Conservation (phyloP, 108 stramenopile species). For the Schizochytrium sp. region DNA sequence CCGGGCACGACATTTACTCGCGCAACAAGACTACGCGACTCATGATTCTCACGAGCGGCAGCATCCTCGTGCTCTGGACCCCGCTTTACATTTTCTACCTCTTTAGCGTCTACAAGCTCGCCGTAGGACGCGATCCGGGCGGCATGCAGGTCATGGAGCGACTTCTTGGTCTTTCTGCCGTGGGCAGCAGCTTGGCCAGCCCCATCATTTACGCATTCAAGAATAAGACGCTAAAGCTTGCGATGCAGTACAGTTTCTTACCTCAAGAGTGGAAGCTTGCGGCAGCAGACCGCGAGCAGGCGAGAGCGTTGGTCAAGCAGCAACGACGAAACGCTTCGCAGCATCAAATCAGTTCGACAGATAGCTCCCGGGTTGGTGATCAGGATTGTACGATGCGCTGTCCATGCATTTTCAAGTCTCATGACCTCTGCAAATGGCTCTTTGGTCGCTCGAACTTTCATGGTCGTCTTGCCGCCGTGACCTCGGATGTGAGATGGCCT, state of each 20-base stretch:
- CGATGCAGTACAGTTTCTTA: not conserved
- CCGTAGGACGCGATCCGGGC: not conserved
- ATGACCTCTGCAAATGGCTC: too few species aligned
- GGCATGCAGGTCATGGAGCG: not conserved
- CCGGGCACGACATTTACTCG: not conserved
- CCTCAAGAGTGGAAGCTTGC: not conserved
- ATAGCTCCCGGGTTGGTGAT: too few species aligned
- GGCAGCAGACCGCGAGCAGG: not conserved
- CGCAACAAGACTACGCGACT: not conserved
- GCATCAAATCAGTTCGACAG: not conserved
- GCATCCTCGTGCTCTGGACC: not conserved
- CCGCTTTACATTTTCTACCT: not conserved
- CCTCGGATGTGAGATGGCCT: too few species aligned
- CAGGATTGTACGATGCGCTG: too few species aligned
- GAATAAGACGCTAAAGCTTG: slow-evolving; percentile 2
- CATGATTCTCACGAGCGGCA: not conserved
- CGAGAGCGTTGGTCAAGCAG: not conserved
- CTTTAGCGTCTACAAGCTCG: not conserved
- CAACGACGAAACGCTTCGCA: not conserved
- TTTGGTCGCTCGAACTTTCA: too few species aligned
- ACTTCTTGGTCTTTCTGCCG: not conserved
- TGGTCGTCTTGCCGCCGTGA: too few species aligned
- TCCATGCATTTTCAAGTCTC: too few species aligned
- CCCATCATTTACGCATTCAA: not conserved
- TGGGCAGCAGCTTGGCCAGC: not conserved